Evolutionary conservation across 2,329 filamentous ascomycete species (phyloP).

Genomic region (Sphaerulina vaccinii): DNA sequence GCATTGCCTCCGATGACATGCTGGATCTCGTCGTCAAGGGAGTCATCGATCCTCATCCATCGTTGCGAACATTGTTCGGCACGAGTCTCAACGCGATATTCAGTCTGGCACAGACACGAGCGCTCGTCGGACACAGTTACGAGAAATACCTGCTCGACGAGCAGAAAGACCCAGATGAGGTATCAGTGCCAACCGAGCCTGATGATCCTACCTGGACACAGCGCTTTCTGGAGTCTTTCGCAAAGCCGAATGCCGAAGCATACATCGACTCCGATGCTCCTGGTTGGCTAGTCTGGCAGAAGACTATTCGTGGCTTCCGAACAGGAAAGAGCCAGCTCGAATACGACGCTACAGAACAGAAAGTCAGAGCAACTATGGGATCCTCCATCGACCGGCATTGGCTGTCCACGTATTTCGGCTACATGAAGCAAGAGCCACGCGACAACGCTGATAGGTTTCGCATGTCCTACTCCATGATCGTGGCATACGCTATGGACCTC

Average conservation of each 20-base stretch:
- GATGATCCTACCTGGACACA: conserved; percentile 77
- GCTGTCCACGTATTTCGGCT: conserved; percentile 85
- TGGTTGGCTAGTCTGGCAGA: conserved; percentile 95
- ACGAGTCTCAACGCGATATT: conserved; percentile 75
- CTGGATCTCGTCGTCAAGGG: conserved; percentile 79
- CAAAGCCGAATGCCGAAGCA: conserved; percentile 74
- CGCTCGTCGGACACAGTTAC: conserved; percentile 82
- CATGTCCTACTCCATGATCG: conserved; percentile 79
- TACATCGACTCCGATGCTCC: conserved; percentile 90
- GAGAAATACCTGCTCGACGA: conserved; percentile 80
- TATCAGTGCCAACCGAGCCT: conserved; percentile 69
- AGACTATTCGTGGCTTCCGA: conserved; percentile 76
- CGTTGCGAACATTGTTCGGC: conserved; percentile 75
- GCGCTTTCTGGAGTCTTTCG: conserved; percentile 75
- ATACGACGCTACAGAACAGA: conserved; percentile 79
- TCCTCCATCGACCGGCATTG: conserved; percentile 76
- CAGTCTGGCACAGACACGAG: conserved; percentile 81
- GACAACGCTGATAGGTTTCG: conserved; percentile 84
- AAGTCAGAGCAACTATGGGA: conserved; percentile 75
- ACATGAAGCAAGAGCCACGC: conserved; percentile 92
- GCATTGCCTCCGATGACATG: conserved; percentile 75
- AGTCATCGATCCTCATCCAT: conserved; percentile 86
- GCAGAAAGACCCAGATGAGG: conserved; percentile 73
- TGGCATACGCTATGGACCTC: conserved; percentile 87
- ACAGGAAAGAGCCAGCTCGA: conserved; percentile 67